These are phyloP conservation scores for Chlorella sp. DNA, from an alignment of 139 green algal species.

Conservation along the genomic window DNA sequence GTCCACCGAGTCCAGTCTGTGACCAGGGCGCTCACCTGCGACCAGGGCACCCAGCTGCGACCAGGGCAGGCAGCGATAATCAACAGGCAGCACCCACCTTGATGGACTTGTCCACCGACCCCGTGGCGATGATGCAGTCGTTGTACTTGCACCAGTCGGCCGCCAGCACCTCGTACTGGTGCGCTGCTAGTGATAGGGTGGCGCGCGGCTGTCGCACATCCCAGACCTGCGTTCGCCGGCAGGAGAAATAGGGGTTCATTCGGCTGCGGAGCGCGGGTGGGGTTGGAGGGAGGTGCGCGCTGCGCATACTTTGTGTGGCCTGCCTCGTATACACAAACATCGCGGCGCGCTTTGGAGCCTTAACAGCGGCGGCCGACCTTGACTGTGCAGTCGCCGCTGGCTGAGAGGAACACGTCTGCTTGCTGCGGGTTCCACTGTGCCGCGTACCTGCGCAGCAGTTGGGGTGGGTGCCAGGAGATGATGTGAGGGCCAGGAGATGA, in stretches of 20 bases:
- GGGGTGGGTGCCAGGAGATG: no score
- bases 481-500: no score
- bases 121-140: constrained; percentile 91
- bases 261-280: background rate
- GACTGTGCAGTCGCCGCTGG: constrained; percentile 83
- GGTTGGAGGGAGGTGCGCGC: background rate
- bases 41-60: no score
- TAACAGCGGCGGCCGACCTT: constrained; percentile 60
- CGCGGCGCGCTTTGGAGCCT: no score
- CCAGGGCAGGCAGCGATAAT: background rate
- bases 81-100: constrained; percentile 54
- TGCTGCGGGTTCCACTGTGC: constrained; percentile 85
- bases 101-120: constrained; percentile 95
- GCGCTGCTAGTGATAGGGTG: constrained; percentile 84
- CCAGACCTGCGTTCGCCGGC: constrained; percentile 54
- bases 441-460: constrained; percentile 63
- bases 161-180: constrained; percentile 81
- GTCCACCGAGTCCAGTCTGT: no score
- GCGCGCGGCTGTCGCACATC: constrained; percentile 82
- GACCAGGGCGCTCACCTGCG: no score
- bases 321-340: no score
- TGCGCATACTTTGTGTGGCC: no score
- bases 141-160: constrained; percentile 98
- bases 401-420: constrained; percentile 83
- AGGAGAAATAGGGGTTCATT: background rate